phyloP scores from a whole-genome alignment of 75 land plant genomes.

The Selaginella tamariscina region DNA sequence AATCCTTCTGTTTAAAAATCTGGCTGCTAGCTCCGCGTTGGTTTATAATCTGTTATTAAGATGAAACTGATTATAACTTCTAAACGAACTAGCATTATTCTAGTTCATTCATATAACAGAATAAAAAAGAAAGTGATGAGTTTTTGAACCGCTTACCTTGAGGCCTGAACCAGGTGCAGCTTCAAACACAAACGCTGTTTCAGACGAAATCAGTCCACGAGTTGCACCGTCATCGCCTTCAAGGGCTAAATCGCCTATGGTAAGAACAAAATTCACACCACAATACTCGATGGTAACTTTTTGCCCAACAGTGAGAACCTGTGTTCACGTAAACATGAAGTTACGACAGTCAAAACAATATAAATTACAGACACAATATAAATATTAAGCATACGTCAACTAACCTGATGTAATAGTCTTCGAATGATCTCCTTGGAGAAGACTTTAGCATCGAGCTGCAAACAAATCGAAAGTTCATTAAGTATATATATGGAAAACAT shows the following conservation, averaged over 20 bases:
- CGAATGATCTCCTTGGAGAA: slow-evolving; percentile 43
- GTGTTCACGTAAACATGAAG: background rate
- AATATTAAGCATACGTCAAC: no score
- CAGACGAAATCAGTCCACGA: background rate
- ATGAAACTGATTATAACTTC: background rate
- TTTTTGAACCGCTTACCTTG: background rate
- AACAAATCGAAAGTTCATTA: background rate
- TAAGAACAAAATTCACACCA: slow-evolving; percentile 64
- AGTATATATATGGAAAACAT: background rate
- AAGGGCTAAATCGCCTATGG: slow-evolving; percentile 5
- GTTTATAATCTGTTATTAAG: slow-evolving; percentile 54
- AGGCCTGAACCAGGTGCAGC: background rate
- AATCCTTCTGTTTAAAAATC: slow-evolving; percentile 79
- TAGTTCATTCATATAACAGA: no score
- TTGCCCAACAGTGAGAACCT: slow-evolving; percentile 82
- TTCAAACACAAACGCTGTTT: background rate
- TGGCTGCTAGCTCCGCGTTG: slow-evolving; percentile 81
- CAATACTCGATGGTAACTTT: slow-evolving; percentile 61
- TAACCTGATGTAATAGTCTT: slow-evolving; percentile 58
- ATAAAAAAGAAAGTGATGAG: background rate
- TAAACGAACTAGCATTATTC: no score
- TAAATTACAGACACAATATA: no score
- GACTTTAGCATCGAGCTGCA: slow-evolving; percentile 62
- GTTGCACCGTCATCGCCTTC: background rate
- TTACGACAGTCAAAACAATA: background rate